phyloP scores from a whole-genome alignment of 495 filamentous ascomycete genomes.

The Lasiosphaeria ovina region DNA sequence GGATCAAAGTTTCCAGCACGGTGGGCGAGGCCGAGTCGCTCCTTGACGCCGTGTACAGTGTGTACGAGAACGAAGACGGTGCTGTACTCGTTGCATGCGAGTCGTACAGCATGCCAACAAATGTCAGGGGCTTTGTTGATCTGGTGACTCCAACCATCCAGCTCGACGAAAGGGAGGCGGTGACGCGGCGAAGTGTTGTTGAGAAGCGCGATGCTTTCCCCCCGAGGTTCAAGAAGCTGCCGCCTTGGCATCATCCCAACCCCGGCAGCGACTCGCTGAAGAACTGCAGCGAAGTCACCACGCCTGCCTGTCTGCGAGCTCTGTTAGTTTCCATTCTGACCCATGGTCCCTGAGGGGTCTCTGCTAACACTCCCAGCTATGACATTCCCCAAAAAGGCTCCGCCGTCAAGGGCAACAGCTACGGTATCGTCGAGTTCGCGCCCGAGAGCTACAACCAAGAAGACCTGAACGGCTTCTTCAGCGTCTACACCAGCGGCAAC shows the following conservation, averaged over 20 bases:
- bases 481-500: not conserved
- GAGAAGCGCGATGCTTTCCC: conserved; percentile 15
- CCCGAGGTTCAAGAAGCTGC: conserved; percentile 10
- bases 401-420: conserved; percentile 26
- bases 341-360: not conserved
- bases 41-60: conserved; percentile 53
- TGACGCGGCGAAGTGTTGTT: conserved; percentile 11
- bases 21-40: conserved; percentile 52
- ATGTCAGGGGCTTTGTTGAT: conserved; percentile 27
- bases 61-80: conserved; percentile 49
- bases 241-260: conserved; percentile 1
- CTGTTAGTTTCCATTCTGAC: conserved; percentile 22
- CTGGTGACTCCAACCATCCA: conserved; percentile 30
- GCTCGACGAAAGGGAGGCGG: conserved; percentile 21
- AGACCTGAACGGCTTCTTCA: conserved; percentile 8
- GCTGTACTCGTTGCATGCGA: conserved; percentile 51
- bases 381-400: conserved; percentile 17
- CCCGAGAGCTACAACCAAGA: conserved; percentile 40
- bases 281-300: conserved; percentile 34
- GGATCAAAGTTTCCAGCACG: conserved; percentile 51
- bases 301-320: conserved; percentile 34
- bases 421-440: conserved; percentile 40
- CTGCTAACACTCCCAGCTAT: conserved; percentile 12
- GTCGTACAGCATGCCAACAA: conserved; percentile 25
- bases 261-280: conserved; percentile 15